Evolutionary conservation across 2,329 filamentous ascomycete species (phyloP), one percentile per base, ranked within the genome.

Genomic region (Zymoseptoria pseudotritici): DNA sequence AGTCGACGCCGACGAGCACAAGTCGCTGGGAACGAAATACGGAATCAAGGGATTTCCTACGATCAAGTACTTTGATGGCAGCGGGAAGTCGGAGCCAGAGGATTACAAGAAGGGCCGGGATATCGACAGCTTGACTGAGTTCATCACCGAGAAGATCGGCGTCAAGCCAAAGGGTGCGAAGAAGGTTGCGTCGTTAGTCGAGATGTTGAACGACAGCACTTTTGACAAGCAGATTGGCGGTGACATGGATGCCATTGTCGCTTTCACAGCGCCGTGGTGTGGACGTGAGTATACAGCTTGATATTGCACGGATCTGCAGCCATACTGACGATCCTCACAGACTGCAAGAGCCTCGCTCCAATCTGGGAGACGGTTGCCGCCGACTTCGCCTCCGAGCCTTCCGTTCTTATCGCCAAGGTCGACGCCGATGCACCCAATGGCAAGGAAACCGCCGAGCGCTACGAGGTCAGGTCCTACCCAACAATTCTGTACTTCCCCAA

Each of bases 251-350:
- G 90, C 96, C 20, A 77, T 99, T 58, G 92, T 99, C 73, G 92
- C 95, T 53, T 99, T 99, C 77, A 99, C 95, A 68, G 93, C 94
- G 57, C 92, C 94, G 57, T 97, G 93, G 94, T 99, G 94, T 78
- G 93, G 93, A 76, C 93, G 94, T 97, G 85, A 78, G 91, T 89
- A 67, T 67, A 61, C 11, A 2, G 24, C 4, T 19, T 5, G 19
- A 11, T 3, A 21, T 22, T n/a, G 54, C 60, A 11, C 54, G 36
- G 5, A 7, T 46, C 5, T 11, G 13, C 13, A 17, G 36, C 36
- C 36, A 17, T 31, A 55, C 58, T 67, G 56, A 63, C 59, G 54
- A 53, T 54, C 36, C 22, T 13, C 31, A 52, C 73, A 97, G 94
- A 99, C 84, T 99, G 94, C 89, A 99, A 99, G 82, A 87, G 72